phyloP scores from a whole-genome alignment of 148 eudicot genomes.

The Cornus kousa region DNA sequence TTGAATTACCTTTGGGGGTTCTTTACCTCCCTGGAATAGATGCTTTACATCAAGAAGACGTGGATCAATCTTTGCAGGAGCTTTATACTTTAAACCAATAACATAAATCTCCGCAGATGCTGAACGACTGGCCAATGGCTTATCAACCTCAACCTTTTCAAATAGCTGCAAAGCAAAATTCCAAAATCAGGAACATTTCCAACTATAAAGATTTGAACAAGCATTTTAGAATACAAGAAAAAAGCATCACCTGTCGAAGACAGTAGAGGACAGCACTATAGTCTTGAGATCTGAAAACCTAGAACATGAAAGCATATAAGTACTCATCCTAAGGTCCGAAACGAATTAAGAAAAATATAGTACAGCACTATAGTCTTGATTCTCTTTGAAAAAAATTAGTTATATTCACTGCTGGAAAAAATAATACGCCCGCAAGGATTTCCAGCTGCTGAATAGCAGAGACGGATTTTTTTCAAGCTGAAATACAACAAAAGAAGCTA shows the following conservation, averaged over 20 bases:
- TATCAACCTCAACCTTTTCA: conserved; percentile 91
- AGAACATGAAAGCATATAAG: background rate
- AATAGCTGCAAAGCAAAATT: conserved; percentile 54
- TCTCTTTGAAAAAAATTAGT: too few species aligned
- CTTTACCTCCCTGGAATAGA: conserved; percentile 73
- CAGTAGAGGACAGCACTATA: conserved; percentile 90
- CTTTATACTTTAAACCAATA: conserved; percentile 74
- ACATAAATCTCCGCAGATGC: conserved; percentile 93
- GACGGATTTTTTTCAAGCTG: background rate
- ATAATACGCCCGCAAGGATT: too few species aligned
- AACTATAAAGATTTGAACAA: background rate
- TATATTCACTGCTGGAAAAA: too few species aligned
- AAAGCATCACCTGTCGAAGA: conserved; percentile 70
- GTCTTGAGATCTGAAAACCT: conserved; percentile 98
- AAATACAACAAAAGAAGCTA: background rate
- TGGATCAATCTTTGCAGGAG: conserved; percentile 95
- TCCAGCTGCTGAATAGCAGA: background rate
- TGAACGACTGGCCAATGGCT: conserved; percentile 89
- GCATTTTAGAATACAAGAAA: background rate
- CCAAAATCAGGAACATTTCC: conserved; percentile 8
- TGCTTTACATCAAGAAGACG: conserved; percentile 90
- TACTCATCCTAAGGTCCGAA: background rate
- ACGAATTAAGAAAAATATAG: background rate
- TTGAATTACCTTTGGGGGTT: conserved; percentile 65
- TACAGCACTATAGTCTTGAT: background rate